Percentiles rank a stretch among this genome's conserved stretches.
Conservation (phyloP, 2,329 filamentous ascomycete genomes). For the Nothophoma quercina region DNA sequence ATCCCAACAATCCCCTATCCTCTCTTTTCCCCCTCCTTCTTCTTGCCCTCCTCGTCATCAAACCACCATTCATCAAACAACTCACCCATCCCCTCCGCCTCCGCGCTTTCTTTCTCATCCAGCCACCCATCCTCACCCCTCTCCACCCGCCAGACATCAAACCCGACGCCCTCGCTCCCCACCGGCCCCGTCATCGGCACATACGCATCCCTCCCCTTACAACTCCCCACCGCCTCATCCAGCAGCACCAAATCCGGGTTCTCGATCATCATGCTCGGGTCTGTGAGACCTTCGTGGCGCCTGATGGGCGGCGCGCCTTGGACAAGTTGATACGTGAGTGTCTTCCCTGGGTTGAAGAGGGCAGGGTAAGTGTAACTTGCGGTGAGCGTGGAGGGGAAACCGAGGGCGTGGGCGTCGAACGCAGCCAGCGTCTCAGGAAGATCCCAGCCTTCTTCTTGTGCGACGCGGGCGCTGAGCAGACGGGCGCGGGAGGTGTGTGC, state of each 20-base stretch:
- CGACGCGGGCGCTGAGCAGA: neutral
- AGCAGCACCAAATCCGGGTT: constrained; percentile 14
- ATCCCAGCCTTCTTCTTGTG: neutral
- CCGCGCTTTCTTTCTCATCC: neutral
- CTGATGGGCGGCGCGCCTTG: constrained; percentile 25
- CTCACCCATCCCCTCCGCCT: neutral
- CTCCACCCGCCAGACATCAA: constrained; percentile 29
- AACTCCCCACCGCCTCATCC: constrained; percentile 30
- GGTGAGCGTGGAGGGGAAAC: neutral
- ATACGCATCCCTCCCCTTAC: constrained; percentile 23
- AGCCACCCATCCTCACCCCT: neutral
- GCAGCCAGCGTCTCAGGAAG: neutral
- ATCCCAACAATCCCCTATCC: too few species aligned
- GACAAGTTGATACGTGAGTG: constrained; percentile 13
- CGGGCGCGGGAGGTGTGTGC: constrained; percentile 29
- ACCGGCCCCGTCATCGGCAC: constrained; percentile 20
- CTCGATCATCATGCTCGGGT: constrained; percentile 13
- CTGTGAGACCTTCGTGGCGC: constrained; percentile 18
- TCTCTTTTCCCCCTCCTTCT: neutral
- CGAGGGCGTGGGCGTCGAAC: constrained; percentile 3
- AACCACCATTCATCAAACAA: constrained; percentile 24
- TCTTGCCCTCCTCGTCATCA: neutral
- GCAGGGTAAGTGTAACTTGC: neutral
- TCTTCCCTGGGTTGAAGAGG: neutral
- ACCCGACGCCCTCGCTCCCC: constrained; percentile 15